Percentiles rank a stretch among this genome's conserved stretches.
Evolutionary conservation across 108 stramenopile genomes (phyloP).

Genomic region (Licmophora abbreviata): DNA sequence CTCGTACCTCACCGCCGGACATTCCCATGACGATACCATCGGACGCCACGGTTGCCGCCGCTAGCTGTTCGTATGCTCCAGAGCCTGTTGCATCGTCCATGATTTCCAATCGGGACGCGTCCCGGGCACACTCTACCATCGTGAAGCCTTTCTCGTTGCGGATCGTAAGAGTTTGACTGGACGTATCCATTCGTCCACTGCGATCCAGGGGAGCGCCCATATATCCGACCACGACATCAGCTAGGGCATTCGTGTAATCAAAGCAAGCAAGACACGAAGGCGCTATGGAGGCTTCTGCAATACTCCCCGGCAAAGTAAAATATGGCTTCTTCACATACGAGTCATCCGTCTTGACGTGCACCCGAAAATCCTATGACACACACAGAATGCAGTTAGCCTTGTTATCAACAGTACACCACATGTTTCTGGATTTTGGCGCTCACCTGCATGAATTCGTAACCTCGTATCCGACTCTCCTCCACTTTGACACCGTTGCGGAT

Average conservation of each 20-base stretch:
- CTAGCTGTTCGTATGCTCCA: constrained; percentile 54
- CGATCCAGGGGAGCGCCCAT: constrained; percentile 66
- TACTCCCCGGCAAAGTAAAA: constrained; percentile 67
- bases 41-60: constrained; percentile 48
- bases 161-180: constrained; percentile 63
- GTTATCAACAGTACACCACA: too few relatives aligned
- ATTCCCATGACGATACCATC: constrained; percentile 52
- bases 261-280: constrained; percentile 70
- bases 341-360: constrained; percentile 64
- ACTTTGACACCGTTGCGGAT: constrained; percentile 39
- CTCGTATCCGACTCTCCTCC: constrained; percentile 11
- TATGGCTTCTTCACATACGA: constrained; percentile 63
- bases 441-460: constrained; percentile 86
- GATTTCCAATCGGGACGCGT: constrained; percentile 31
- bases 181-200: constrained; percentile 41
- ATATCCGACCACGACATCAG: constrained; percentile 80
- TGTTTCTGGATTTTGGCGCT: too few relatives aligned
- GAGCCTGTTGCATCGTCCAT: constrained; percentile 34
- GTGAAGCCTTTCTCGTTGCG: constrained; percentile 52
- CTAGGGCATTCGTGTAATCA: constrained; percentile 80
- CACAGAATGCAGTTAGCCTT: too few relatives aligned
- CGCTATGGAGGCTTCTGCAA: constrained; percentile 71
- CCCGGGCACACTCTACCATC: constrained; percentile 54
- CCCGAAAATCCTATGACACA: constrained; percentile 75
- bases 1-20: constrained; percentile 38